These are phyloP conservation scores for Asterochloris erici DNA, from an alignment of 139 green algal species.

Conservation along the genomic window DNA sequence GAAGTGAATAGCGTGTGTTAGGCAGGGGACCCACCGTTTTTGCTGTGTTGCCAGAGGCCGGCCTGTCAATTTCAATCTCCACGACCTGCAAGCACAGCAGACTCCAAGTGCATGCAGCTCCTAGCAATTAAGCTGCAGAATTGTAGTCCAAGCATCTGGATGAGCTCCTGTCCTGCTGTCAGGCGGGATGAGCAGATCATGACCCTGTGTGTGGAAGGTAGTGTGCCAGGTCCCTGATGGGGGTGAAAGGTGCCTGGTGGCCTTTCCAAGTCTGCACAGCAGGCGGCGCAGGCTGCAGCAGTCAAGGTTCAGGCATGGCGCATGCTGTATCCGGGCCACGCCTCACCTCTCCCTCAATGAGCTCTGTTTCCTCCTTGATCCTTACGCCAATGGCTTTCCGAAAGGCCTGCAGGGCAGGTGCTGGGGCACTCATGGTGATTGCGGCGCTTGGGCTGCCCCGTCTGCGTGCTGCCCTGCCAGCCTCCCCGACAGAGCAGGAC, in stretches of 20 bases:
- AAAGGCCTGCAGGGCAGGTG: constrained; percentile 71
- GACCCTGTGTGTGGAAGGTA: too few species aligned
- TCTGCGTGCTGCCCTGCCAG: too few species aligned
- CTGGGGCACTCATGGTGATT: too few species aligned
- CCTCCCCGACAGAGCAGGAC: too few species aligned
- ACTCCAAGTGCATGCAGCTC: background rate
- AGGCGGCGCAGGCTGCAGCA: too few species aligned
- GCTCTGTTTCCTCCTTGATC: constrained; percentile 98
- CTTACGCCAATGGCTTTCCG: constrained; percentile 96
- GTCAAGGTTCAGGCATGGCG: too few species aligned
- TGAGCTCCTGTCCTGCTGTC: too few species aligned
- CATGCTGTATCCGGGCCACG: too few species aligned
- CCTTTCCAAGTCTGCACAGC: too few species aligned
- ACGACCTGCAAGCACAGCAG: constrained; percentile 65
- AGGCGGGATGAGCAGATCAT: background rate
- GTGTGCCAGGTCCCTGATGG: too few species aligned
- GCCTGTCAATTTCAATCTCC: constrained; percentile 95
- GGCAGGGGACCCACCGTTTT: constrained; percentile 69
- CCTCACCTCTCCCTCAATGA: constrained; percentile 94
- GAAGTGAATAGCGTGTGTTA: background rate
- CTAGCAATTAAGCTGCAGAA: background rate
- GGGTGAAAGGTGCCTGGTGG: too few species aligned
- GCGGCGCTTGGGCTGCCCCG: too few species aligned
- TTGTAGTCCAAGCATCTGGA: background rate
- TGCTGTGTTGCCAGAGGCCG: constrained; percentile 56